Evolutionary conservation across 2,329 filamentous ascomycete species (phyloP).

Genomic region (Colletotrichum costaricense): DNA sequence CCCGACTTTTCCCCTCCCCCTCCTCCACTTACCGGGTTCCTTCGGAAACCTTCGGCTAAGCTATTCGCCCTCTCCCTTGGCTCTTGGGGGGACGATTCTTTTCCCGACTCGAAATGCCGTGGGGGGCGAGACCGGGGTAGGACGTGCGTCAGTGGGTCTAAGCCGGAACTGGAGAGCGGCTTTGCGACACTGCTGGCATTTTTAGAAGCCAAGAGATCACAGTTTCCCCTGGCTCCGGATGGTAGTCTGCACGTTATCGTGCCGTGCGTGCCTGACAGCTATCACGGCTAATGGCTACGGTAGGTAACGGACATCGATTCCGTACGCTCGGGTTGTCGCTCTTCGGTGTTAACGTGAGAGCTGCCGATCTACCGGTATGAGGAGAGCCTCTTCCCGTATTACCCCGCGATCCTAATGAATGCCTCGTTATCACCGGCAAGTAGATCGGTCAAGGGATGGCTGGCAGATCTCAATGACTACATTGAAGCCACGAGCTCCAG

Average conservation of each 20-base stretch:
- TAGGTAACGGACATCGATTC: background rate
- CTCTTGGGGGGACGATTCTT: slow-evolving; percentile 3
- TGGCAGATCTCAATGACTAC: background rate
- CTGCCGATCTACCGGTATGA: no score
- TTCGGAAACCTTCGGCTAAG: slow-evolving; percentile 2
- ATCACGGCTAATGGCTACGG: background rate
- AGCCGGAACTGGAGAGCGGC: background rate
- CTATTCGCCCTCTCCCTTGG: background rate
- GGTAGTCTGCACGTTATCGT: background rate
- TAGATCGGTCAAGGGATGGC: background rate
- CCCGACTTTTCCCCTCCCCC: background rate
- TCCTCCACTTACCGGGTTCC: background rate
- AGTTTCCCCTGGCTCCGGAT: background rate
- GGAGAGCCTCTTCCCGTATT: background rate
- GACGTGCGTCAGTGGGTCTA: background rate
- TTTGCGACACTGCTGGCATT: background rate
- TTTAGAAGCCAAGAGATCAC: background rate
- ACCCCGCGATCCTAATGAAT: background rate
- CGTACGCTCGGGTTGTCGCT: background rate
- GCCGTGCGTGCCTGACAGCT: background rate
- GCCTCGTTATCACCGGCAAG: background rate
- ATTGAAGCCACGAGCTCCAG: background rate
- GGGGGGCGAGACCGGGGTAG: background rate
- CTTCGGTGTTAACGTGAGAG: no score
- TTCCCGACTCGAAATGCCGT: slow-evolving; percentile 15